Evolutionary conservation across 2,329 filamentous ascomycete genomes (phyloP).

Genomic region (Fusarium torulosum): DNA sequence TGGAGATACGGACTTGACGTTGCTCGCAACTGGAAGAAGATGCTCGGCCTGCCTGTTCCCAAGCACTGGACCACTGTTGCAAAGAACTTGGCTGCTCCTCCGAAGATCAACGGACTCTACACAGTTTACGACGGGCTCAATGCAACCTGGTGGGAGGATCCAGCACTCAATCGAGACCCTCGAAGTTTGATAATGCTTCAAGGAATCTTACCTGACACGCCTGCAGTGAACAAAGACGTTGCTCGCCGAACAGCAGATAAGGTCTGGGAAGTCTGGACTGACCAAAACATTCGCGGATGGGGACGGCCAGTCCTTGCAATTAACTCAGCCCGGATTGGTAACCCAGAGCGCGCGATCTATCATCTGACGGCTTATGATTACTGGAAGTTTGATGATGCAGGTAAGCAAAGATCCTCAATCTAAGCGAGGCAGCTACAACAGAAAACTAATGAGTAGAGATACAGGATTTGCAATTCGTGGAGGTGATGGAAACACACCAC

Average conservation of each 20-base stretch:
- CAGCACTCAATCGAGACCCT: slow-evolving; percentile 56
- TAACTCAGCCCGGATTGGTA: slow-evolving; percentile 57
- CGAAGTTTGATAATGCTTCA: slow-evolving; percentile 60
- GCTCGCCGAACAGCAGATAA: slow-evolving; percentile 55
- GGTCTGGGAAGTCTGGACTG: slow-evolving; percentile 57
- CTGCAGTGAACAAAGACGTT: slow-evolving; percentile 53
- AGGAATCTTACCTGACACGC: slow-evolving; percentile 58
- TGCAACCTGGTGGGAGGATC: slow-evolving; percentile 58
- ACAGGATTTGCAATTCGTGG: slow-evolving; percentile 49
- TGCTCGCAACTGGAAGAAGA: slow-evolving; percentile 64
- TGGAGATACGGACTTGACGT: slow-evolving; percentile 71
- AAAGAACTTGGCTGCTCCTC: slow-evolving; percentile 66
- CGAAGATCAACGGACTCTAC: slow-evolving; percentile 63
- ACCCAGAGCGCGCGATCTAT: slow-evolving; percentile 57
- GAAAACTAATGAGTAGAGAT: background rate
- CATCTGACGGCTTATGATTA: slow-evolving; percentile 59
- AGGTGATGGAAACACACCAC: slow-evolving; percentile 49
- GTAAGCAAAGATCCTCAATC: slow-evolving; percentile 22
- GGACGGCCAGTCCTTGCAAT: slow-evolving; percentile 62
- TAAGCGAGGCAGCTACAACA: fast-evolving
- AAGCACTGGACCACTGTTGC: slow-evolving; percentile 61
- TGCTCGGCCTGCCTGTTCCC: slow-evolving; percentile 60
- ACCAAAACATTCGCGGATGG: slow-evolving; percentile 60
- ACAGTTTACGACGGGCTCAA: slow-evolving; percentile 66
- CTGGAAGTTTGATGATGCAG: slow-evolving; percentile 58